A percentile compares a stretch with the other conserved stretches of the same genome.
phyloP scores from a whole-genome alignment of 768 basidiomycete species.

The Amanita polypyramis region DNA sequence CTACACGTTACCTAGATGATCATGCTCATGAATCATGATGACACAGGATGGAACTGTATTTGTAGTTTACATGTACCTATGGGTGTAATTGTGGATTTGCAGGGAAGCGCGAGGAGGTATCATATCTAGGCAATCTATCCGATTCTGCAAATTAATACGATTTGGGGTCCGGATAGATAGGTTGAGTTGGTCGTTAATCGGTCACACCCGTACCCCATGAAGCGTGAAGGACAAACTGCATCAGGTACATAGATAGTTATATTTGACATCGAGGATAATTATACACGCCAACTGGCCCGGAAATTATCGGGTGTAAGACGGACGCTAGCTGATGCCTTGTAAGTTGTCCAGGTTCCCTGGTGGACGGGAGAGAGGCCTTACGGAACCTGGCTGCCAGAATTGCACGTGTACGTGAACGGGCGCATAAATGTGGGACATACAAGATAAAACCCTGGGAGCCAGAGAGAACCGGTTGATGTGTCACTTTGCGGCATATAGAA shows the following conservation, averaged over 20 bases:
- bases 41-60: too few relatives aligned
- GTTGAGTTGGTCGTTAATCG: not conserved
- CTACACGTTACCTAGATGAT: too few relatives aligned
- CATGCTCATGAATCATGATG: too few relatives aligned
- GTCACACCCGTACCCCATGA: not conserved
- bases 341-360: not conserved
- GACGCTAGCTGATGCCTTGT: not conserved
- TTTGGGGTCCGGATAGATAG: not conserved
- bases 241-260: not conserved
- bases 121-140: too few relatives aligned
- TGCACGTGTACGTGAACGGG: not conserved
- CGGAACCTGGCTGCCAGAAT: not conserved
- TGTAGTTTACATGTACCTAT: too few relatives aligned
- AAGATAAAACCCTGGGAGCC: not conserved
- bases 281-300: not conserved
- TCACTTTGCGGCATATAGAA: not conserved
- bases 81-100: too few relatives aligned
- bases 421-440: too few relatives aligned
- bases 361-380: not conserved
- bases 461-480: not conserved
- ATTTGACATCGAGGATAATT: not conserved
- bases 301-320: not conserved
- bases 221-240: too few relatives aligned
- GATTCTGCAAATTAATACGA: not conserved
- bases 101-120: too few relatives aligned